Evolutionary conservation across 768 basidiomycete species (phyloP).

Genomic region (Pholiota molesta): DNA sequence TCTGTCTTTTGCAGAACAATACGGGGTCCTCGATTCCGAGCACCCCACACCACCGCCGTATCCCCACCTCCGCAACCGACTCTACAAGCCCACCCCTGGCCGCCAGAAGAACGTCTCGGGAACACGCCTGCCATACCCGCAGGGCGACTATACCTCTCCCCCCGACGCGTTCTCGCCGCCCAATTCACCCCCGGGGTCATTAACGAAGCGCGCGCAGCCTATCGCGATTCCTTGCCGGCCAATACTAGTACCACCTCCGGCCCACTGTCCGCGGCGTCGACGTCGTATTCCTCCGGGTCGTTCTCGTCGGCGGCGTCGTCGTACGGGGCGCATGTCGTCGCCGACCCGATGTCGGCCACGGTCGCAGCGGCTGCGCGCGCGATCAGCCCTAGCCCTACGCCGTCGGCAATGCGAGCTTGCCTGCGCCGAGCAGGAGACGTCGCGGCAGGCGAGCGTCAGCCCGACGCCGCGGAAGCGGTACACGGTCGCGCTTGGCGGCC

Average conservation of each 20-base stretch:
- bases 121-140: conserved; percentile 78
- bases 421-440: conserved; percentile 39
- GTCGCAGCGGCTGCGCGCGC: conserved; percentile 17
- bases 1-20: conserved; percentile 40
- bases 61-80: conserved; percentile 54
- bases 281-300: conserved; percentile 22
- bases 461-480: conserved; percentile 84
- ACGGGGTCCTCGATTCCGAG: conserved; percentile 29
- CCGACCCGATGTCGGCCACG: conserved; percentile 15
- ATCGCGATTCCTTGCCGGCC: conserved; percentile 49
- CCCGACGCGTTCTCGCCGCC: conserved; percentile 49
- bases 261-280: conserved; percentile 18
- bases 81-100: conserved; percentile 67
- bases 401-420: conserved; percentile 33
- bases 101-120: conserved; percentile 46
- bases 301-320: conserved; percentile 35
- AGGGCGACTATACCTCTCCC: conserved; percentile 80
- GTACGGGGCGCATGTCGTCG: conserved; percentile 32
- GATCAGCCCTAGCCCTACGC: conserved; percentile 17
- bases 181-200: conserved; percentile 52
- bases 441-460: conserved; percentile 59
- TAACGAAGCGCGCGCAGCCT: conserved; percentile 50
- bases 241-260: conserved; percentile 23
- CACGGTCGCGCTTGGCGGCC: conserved; percentile 81
- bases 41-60: conserved; percentile 43